Conservation (phyloP, 2,329 filamentous ascomycete species). For the Colletotrichum nymphaeae region DNA sequence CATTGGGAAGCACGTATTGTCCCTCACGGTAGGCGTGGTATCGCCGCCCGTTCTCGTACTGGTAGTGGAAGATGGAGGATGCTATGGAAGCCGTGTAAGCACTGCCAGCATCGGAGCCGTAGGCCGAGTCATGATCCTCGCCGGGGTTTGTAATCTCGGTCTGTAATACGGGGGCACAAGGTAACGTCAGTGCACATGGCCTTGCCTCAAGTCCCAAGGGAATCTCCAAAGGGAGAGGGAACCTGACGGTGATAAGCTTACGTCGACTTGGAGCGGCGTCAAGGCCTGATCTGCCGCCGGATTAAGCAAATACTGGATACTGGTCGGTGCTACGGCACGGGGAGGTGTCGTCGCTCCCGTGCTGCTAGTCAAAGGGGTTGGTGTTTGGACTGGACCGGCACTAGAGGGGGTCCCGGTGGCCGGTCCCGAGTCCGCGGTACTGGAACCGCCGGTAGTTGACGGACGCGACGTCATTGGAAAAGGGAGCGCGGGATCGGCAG, state of each 20-base stretch:
- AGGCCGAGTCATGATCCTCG: constrained; percentile 47
- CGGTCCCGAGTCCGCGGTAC: constrained; percentile 20
- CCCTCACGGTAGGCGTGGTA: constrained; percentile 62
- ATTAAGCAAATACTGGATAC: constrained; percentile 28
- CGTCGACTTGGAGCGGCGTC: constrained; percentile 41
- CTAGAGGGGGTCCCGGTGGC: background rate
- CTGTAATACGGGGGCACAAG: background rate
- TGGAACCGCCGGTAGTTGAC: constrained; percentile 12
- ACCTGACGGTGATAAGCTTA: constrained; percentile 13
- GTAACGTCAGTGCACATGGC: constrained; percentile 8
- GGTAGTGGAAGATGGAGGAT: constrained; percentile 56
- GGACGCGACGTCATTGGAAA: constrained; percentile 15
- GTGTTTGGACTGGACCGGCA: background rate
- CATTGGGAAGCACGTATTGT: constrained; percentile 42
- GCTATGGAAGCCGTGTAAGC: constrained; percentile 49
- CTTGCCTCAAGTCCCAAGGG: background rate
- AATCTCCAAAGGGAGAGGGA: background rate
- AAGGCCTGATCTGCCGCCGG: constrained; percentile 37
- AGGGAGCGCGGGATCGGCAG: background rate
- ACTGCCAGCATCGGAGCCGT: constrained; percentile 46
- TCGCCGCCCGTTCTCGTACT: constrained; percentile 59
- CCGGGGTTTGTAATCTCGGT: constrained; percentile 29
- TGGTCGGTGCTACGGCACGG: background rate
- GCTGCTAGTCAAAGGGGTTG: background rate
- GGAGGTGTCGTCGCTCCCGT: constrained; percentile 5